phyloP scores from a whole-genome alignment of 2,329 filamentous ascomycete genomes.

The Dichotomopilus funicola region DNA sequence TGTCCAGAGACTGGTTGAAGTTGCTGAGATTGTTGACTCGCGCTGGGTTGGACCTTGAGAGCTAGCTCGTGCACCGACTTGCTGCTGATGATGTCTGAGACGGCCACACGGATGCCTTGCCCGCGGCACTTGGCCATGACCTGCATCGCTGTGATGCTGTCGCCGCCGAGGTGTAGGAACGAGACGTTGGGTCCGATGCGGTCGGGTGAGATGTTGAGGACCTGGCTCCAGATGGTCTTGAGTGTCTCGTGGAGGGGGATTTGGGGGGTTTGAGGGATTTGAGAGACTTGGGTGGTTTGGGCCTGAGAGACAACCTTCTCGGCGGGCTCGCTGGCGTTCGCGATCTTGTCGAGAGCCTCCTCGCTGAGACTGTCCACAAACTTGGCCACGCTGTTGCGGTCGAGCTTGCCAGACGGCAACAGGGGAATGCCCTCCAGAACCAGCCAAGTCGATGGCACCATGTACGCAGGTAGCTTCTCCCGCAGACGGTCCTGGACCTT shows the following conservation, averaged over 20 bases:
- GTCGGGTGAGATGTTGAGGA: constrained; percentile 31
- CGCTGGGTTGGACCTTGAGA: constrained; percentile 6
- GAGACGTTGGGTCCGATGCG: constrained; percentile 28
- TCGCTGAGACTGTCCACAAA: constrained; percentile 2
- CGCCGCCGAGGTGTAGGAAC: constrained; percentile 37
- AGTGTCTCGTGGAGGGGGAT: constrained; percentile 10
- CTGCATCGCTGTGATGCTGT: constrained; percentile 39
- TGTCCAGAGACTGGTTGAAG: neutral
- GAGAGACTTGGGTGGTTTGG: neutral
- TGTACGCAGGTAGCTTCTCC: constrained; percentile 32
- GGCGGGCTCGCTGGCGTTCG: too few relatives aligned
- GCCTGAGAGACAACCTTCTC: constrained; percentile 21
- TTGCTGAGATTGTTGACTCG: neutral
- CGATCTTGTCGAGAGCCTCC: constrained; percentile 29
- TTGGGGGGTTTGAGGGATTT: neutral
- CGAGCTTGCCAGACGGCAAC: constrained; percentile 27
- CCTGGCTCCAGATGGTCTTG: constrained; percentile 33
- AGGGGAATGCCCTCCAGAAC: constrained; percentile 24
- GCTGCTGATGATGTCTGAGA: constrained; percentile 29
- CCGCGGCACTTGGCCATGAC: constrained; percentile 32
- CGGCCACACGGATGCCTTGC: constrained; percentile 27
- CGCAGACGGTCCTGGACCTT: constrained; percentile 20
- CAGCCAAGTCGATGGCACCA: constrained; percentile 31
- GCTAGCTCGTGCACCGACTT: constrained; percentile 28
- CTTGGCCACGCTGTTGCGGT: constrained; percentile 30